A percentile compares a stretch with the other conserved stretches of the same genome.
phyloP scores from a whole-genome alignment of 768 basidiomycete species.

The Porphyrellus cyaneotinctus region DNA sequence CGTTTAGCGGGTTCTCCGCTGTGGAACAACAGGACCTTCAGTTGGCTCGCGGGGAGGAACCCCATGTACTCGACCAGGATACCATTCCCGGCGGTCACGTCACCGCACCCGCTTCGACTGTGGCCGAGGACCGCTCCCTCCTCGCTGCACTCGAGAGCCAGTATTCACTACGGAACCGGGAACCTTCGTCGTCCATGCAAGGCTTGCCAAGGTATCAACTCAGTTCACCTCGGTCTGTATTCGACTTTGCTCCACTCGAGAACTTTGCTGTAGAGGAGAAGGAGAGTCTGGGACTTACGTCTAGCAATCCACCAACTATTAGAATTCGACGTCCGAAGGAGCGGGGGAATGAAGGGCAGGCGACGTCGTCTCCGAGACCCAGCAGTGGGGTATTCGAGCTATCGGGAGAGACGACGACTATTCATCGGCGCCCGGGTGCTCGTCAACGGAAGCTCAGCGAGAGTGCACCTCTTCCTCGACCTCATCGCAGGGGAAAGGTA shows the following conservation, averaged over 20 bases:
- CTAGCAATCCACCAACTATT: constrained; percentile 27
- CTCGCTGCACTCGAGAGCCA: constrained; percentile 29
- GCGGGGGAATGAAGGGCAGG: constrained; percentile 7
- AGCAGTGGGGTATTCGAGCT: constrained; percentile 8
- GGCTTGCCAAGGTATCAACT: constrained; percentile 70
- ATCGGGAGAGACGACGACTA: constrained; percentile 6
- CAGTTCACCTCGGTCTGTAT: constrained; percentile 50
- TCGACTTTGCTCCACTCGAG: constrained; percentile 77
- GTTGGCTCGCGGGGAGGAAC: constrained; percentile 34
- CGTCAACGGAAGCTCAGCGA: constrained; percentile 88
- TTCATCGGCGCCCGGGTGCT: constrained; percentile 29
- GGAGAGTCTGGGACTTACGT: constrained; percentile 52
- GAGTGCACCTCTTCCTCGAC: constrained; percentile 65
- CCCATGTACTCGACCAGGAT: constrained; percentile 12
- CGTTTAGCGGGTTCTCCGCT: constrained; percentile 42
- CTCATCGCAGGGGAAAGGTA: constrained; percentile 72
- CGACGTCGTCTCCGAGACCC: neutral
- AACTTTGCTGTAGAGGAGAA: constrained; percentile 72
- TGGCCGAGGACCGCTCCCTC: constrained; percentile 47
- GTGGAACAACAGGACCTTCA: constrained; percentile 48
- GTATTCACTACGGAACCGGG: constrained; percentile 26
- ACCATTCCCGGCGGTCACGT: constrained; percentile 7
- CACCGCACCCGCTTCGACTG: constrained; percentile 2
- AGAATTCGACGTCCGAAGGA: constrained; percentile 11
- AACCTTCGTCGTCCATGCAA: constrained; percentile 30